Percentiles rank a stretch among this genome's conserved stretches.
Conservation (phyloP, 2,329 filamentous ascomycete genomes). For the Verticillium albo-atrum region DNA sequence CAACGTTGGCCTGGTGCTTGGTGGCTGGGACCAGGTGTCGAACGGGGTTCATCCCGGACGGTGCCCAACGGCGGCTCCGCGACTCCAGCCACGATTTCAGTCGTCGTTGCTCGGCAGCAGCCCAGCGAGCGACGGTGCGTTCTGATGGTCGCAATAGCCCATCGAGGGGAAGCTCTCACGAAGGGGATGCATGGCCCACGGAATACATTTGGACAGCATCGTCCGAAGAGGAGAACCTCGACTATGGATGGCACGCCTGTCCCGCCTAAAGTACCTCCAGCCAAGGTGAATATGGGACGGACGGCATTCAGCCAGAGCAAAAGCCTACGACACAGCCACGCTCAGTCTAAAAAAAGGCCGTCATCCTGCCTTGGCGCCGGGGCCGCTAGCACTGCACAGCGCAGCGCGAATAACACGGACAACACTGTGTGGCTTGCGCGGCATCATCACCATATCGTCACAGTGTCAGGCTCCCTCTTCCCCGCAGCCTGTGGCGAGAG, state of each 20-base stretch:
- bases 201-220: no score
- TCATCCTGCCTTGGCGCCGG: neutral
- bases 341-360: neutral
- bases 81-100: no score
- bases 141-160: no score
- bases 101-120: no score
- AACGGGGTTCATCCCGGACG: neutral
- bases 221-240: no score
- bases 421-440: neutral
- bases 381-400: neutral
- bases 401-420: neutral
- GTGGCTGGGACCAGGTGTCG: neutral
- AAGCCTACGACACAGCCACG: neutral
- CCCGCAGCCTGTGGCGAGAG: neutral
- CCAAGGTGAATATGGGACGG: neutral
- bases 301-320: neutral
- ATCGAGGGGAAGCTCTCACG: no score
- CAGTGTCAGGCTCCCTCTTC: neutral
- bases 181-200: no score
- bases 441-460: neutral
- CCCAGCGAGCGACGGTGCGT: no score
- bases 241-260: no score
- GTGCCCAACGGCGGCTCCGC: neutral
- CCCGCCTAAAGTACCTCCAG: no score
- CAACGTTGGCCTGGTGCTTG: neutral